These are phyloP conservation scores for Saraca asoca DNA, from an alignment of 331 rosid species.

Conservation along the genomic window DNA sequence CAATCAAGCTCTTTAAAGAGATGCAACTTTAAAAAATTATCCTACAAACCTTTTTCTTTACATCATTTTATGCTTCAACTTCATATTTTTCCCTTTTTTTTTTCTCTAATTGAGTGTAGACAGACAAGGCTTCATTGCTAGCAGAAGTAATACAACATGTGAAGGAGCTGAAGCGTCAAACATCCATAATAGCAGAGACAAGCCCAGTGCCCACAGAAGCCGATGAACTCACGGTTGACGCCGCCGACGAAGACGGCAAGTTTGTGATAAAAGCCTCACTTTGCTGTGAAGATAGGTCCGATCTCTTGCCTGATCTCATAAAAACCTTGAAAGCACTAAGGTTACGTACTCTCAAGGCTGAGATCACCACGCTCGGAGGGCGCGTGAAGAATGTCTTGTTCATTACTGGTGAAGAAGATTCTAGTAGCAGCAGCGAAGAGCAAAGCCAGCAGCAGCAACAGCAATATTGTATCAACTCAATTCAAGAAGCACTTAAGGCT, in stretches of 20 bases:
- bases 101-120: constrained; percentile 37
- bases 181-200: constrained; percentile 73
- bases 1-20: too few species aligned
- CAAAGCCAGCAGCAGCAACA: constrained; percentile 38
- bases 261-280: constrained; percentile 78
- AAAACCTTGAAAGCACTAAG: constrained; percentile 66
- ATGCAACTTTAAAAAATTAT: too few species aligned
- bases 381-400: constrained; percentile 80
- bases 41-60: too few species aligned
- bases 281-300: constrained; percentile 90
- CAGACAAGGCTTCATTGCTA: constrained; percentile 84
- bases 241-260: constrained; percentile 67
- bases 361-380: constrained; percentile 79
- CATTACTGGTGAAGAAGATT: constrained; percentile 66
- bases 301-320: constrained; percentile 82
- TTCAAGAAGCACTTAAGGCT: constrained; percentile 77
- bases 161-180: constrained; percentile 82
- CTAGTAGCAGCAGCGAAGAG: constrained; percentile 38
- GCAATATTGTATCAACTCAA: constrained; percentile 61
- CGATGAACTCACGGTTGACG: constrained; percentile 72
- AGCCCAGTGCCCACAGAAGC: constrained; percentile 76
- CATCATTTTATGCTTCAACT: too few species aligned
- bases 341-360: constrained; percentile 75
- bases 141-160: constrained; percentile 94
- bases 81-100: background rate